Conservation (phyloP, 2,329 filamentous ascomycete genomes). For the Fusarium verrucosum region DNA sequence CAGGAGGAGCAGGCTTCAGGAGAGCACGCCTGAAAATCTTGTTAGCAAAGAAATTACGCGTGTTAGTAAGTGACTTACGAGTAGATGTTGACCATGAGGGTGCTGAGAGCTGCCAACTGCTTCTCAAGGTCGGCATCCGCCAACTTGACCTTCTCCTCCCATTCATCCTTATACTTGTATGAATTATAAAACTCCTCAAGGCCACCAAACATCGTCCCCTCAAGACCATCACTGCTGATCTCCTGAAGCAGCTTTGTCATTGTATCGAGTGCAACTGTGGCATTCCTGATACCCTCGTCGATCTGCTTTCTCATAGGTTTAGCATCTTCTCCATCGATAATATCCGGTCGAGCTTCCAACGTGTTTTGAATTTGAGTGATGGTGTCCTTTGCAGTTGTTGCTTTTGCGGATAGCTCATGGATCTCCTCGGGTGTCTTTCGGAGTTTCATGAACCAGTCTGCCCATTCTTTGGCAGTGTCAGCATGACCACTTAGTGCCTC, state of each 20-base stretch:
- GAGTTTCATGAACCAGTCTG: constrained; percentile 47
- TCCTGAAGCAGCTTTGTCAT: constrained; percentile 47
- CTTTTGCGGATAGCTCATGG: constrained; percentile 40
- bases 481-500: constrained; percentile 43
- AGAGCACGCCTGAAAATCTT: constrained; percentile 38
- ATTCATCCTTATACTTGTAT: constrained; percentile 48
- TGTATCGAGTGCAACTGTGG: constrained; percentile 39
- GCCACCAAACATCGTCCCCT: constrained; percentile 34
- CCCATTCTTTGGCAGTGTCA: constrained; percentile 49
- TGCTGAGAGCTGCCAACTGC: constrained; percentile 43
- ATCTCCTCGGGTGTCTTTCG: constrained; percentile 48
- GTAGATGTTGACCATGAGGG: constrained; percentile 49
- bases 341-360: constrained; percentile 44
- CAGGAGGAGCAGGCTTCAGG: constrained; percentile 43
- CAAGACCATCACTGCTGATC: constrained; percentile 38
- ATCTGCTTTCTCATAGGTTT: constrained; percentile 45
- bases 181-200: constrained; percentile 48
- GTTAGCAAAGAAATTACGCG: constrained; percentile 4
- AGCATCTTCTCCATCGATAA: constrained; percentile 46
- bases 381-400: constrained; percentile 45
- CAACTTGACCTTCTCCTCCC: constrained; percentile 46
- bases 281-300: constrained; percentile 41
- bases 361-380: constrained; percentile 47
- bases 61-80: constrained; percentile 37
- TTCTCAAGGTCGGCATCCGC: constrained; percentile 46